These are phyloP conservation scores for Sesbania bispinosa DNA, from an alignment of 306 rosid genomes.

Conservation along the genomic window DNA sequence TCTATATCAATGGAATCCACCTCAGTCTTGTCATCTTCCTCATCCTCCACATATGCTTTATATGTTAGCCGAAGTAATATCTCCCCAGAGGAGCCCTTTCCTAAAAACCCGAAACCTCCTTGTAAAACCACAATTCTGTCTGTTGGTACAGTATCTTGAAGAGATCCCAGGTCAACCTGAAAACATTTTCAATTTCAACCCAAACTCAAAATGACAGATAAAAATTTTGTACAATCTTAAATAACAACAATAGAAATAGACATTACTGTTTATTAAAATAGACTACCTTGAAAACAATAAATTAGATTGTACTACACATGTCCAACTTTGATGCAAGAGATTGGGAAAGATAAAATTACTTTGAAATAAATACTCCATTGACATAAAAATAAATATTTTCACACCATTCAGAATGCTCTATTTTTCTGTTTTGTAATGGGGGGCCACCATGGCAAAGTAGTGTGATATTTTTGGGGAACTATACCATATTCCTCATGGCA, in stretches of 20 bases:
- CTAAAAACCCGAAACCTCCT: slow-evolving; percentile 79
- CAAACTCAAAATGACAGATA: neutral
- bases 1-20: slow-evolving; percentile 50
- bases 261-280: neutral
- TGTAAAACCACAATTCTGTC: slow-evolving; percentile 76
- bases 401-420: neutral
- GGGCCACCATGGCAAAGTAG: neutral
- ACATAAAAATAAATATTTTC: neutral
- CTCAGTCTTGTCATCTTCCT: slow-evolving; percentile 77
- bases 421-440: neutral
- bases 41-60: slow-evolving; percentile 98
- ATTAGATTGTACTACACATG: neutral
- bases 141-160: slow-evolving; percentile 97
- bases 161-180: slow-evolving; percentile 90
- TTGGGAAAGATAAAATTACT: neutral
- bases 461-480: neutral
- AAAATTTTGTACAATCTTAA: neutral
- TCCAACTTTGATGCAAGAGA: neutral
- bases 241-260: neutral
- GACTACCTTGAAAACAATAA: neutral
- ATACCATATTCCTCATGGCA: neutral
- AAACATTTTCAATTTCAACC: slow-evolving; percentile 17
- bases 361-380: neutral
- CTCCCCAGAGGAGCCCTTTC: slow-evolving; percentile 81
- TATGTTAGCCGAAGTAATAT: slow-evolving; percentile 87